phyloP scores from a whole-genome alignment of 2,329 filamentous ascomycete genomes.

The Rhynchosporium secalis region DNA sequence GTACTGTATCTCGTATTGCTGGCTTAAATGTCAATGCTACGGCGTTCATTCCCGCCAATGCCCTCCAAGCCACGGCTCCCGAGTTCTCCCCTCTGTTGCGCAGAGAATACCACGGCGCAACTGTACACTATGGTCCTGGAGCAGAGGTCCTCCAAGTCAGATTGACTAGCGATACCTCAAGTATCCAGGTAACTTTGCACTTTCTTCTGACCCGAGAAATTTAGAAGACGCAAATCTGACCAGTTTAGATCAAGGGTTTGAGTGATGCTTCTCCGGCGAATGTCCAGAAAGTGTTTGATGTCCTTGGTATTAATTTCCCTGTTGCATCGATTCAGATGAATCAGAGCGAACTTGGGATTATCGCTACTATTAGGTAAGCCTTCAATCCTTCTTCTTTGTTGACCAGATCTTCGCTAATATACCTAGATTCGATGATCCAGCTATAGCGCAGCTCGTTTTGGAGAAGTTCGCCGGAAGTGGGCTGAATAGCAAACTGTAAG shows the following conservation, averaged over 20 bases:
- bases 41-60: background rate
- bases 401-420: background rate
- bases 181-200: background rate
- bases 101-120: slow-evolving; percentile 1
- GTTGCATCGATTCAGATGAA: background rate
- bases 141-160: background rate
- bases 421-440: background rate
- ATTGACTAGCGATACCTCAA: slow-evolving; percentile 3
- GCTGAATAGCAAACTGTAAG: background rate
- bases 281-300: background rate
- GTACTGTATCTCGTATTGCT: background rate
- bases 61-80: background rate
- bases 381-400: background rate
- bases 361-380: background rate
- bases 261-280: background rate
- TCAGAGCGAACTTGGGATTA: background rate
- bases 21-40: background rate
- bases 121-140: slow-evolving; percentile 7
- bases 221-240: background rate
- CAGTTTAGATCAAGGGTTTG: background rate
- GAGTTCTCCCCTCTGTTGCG: background rate
- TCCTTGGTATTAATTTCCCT: background rate
- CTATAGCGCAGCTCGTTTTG: background rate
- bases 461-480: background rate
- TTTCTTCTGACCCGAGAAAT: background rate